Conservation (phyloP, 768 basidiomycete species). For the Rhodotorula diobovata region DNA sequence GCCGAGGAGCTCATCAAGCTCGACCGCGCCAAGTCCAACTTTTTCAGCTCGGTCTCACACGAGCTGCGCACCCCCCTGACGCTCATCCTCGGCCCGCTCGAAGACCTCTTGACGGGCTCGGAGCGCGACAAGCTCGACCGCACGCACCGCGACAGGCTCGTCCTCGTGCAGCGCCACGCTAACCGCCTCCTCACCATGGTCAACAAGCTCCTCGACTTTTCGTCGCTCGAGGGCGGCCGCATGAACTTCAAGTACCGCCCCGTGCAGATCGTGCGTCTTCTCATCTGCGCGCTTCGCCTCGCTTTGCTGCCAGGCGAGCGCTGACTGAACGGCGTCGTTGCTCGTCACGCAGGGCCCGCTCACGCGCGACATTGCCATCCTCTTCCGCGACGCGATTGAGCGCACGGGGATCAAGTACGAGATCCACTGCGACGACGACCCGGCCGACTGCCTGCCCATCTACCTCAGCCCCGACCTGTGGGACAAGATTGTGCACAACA, state of each 20-base stretch:
- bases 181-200: conserved; percentile 36
- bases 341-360: conserved; percentile 15
- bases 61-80: conserved; percentile 36
- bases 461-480: conserved; percentile 30
- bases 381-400: conserved; percentile 35
- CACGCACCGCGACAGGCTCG: conserved; percentile 11
- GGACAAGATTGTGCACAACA: conserved; percentile 28
- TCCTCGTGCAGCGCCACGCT: conserved; percentile 25
- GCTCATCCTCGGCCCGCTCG: conserved; percentile 35
- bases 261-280: conserved; percentile 16
- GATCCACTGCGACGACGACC: conserved; percentile 34
- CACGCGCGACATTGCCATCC: conserved; percentile 26
- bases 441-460: conserved; percentile 9
- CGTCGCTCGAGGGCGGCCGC: conserved; percentile 26
- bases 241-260: conserved; percentile 20
- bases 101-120: conserved; percentile 21
- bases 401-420: conserved; percentile 20
- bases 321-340: no score
- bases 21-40: conserved; percentile 30
- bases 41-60: conserved; percentile 16
- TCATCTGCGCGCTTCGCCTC: no score
- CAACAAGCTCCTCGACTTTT: conserved; percentile 40
- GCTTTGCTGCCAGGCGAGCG: background rate
- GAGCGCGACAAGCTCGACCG: conserved; percentile 11
- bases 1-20: conserved; percentile 34